Percentiles rank a stretch among this genome's conserved stretches.
Conservation (phyloP, 441 rosid species). For the Macaranga tanarius region DNA sequence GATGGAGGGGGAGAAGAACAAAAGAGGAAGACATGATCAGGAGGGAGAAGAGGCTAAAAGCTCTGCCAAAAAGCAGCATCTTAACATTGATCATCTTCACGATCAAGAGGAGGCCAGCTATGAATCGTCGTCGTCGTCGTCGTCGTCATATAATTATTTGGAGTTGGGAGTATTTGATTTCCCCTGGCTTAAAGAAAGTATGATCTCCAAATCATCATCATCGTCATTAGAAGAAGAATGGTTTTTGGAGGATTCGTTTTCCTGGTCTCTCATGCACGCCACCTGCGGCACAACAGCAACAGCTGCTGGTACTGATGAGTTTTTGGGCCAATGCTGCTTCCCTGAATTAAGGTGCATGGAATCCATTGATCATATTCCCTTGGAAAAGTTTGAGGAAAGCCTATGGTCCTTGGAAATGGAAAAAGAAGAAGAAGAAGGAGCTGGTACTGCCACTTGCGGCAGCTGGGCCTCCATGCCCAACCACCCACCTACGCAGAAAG, state of each 20-base stretch:
- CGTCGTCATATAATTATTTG: constrained; percentile 19
- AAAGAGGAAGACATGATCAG: constrained; percentile 28
- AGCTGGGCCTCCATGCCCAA: neutral
- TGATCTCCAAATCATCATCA: constrained; percentile 34
- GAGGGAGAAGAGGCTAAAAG: constrained; percentile 27
- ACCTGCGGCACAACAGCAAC: constrained; percentile 5
- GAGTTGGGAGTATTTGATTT: constrained; percentile 58
- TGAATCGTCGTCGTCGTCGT: constrained; percentile 7
- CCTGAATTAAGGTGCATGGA: constrained; percentile 12
- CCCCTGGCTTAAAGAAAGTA: constrained; percentile 68
- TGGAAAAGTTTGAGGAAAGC: constrained; percentile 31
- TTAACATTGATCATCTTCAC: neutral
- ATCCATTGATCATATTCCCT: constrained; percentile 13
- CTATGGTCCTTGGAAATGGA: constrained; percentile 45
- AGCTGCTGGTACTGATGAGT: constrained; percentile 18
- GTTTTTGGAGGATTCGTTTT: constrained; percentile 43
- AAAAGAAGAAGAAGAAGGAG: no score
- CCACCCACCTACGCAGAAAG: no score
- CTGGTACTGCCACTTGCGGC: neutral
- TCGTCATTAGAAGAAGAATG: constrained; percentile 34
- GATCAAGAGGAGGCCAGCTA: neutral
- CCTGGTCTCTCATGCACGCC: constrained; percentile 21
- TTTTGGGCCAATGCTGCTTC: constrained; percentile 22
- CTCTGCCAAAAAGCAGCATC: constrained; percentile 23
- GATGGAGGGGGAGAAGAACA: constrained; percentile 33